Conservation (phyloP, 441 rosid species). For the Capsella rubella region DNA sequence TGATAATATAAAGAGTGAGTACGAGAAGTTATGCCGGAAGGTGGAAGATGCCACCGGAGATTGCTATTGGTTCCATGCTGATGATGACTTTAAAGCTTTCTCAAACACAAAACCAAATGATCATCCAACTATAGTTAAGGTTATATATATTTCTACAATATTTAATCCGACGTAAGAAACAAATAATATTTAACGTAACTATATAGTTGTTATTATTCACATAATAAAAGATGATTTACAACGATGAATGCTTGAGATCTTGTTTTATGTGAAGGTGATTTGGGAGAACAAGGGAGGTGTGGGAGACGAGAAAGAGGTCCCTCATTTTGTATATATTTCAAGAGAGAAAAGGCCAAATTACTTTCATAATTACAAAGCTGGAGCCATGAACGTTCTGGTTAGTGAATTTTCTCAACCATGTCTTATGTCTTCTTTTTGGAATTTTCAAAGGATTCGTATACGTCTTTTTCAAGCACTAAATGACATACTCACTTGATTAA, state of each 20-base stretch:
- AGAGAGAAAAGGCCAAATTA: conserved; percentile 66
- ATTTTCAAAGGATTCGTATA: neutral
- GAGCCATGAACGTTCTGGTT: conserved; percentile 88
- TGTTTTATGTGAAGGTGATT: conserved; percentile 49
- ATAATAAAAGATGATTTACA: too few relatives aligned
- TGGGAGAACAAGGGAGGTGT: conserved; percentile 57
- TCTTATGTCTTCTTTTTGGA: neutral
- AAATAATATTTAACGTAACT: too few relatives aligned
- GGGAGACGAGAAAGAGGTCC: conserved; percentile 49
- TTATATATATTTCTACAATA: conserved; percentile 17
- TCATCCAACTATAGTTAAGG: conserved; percentile 76
- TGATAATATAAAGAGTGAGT: conserved; percentile 51
- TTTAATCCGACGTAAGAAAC: too few relatives aligned
- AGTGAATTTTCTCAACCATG: conserved; percentile 2
- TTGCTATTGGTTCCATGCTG: conserved; percentile 30
- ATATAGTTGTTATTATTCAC: too few relatives aligned
- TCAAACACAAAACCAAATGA: conserved; percentile 46
- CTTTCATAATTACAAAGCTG: conserved; percentile 75
- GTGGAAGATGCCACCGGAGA: conserved; percentile 49
- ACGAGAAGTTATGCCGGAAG: conserved; percentile 54
- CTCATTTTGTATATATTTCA: conserved; percentile 68
- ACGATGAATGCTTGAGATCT: neutral
- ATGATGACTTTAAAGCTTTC: conserved; percentile 54
- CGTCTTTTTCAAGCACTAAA: neutral
- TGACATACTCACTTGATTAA: neutral